Evolutionary conservation across 202 grass and related monocot genomes (phyloP), one percentile per base, ranked within the genome.

Genomic region (Musa balbisiana): DNA sequence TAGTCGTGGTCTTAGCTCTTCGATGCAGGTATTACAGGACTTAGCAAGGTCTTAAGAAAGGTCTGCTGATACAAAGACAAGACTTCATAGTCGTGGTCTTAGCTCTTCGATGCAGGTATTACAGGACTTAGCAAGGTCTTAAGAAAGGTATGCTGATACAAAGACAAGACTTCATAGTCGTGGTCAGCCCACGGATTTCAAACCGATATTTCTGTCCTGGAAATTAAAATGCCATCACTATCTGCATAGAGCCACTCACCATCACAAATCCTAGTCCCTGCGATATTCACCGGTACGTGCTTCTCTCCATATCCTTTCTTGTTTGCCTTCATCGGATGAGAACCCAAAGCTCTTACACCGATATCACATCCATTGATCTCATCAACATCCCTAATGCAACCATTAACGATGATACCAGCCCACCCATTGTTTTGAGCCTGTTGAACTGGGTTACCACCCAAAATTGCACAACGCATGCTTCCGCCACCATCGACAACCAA

Each of bases 231-330:
- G 74, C 92, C 89, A 63, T 96, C 92, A 0, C 77, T 77, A 63
- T 96, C 92, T 0, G 92, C 89, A 6, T 96, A 92, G 66, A 92
- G 87, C 87, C 92, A 96, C 81, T 96, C 89, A 11, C 92, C 87
- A 8, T 87, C 87, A 10, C 70, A 87, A 23, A 96, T 86, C 63
- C 85, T 84, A 4, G 85, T 83, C 23, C 92, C 92, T 1, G 84
- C 87, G 4, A 92, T 75, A 52, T 68, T 77, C 33, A 92, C 81
- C 0, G 85, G 70, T 3, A 82, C 63, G 60, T 90, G 83, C 85
- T 92, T 96, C 87, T 96, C 92, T 0, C 92, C 92, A 2, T 58
- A 29, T 15, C 92, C 89, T 76, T 91, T 96, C 81, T 92, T 96
- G 81, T 87, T 89, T 3, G 92, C 82, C 72, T 92, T 96, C 84